Evolutionary conservation across 164 flowering plant genomes (phyloP).

Genomic region (Annona squamosa): DNA sequence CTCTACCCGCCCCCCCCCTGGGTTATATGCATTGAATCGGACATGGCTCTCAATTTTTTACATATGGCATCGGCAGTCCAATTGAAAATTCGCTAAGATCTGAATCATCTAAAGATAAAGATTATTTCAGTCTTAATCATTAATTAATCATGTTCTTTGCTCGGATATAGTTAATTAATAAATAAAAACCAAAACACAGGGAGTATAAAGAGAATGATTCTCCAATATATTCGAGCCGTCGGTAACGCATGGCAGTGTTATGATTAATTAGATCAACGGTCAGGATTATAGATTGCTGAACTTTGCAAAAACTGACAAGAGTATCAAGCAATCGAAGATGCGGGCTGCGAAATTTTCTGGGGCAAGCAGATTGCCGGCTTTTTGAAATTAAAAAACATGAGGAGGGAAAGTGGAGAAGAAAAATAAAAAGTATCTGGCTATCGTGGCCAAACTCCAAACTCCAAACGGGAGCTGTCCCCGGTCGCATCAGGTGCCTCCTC

Average conservation of each 20-base stretch:
- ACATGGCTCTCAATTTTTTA: no score
- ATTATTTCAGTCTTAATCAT: no score
- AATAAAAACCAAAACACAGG: not conserved
- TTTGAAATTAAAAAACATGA: not conserved
- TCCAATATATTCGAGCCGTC: not conserved
- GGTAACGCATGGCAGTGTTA: not conserved
- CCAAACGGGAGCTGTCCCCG: not conserved
- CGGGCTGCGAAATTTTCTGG: not conserved
- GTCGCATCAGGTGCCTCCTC: not conserved
- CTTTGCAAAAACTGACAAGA: not conserved
- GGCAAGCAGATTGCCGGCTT: not conserved
- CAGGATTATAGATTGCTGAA: not conserved
- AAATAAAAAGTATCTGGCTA: constrained; percentile 1
- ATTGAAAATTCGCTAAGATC: not conserved
- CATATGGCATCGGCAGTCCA: not conserved
- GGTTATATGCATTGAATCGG: no score
- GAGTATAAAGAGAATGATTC: not conserved
- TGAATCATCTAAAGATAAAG: no score
- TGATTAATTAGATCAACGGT: not conserved
- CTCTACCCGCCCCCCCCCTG: no score
- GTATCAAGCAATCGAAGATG: not conserved
- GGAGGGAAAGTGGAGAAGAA: not conserved
- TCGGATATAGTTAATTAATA: not conserved
- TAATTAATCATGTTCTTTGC: no score
- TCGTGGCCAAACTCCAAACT: constrained; percentile 1